Conservation (phyloP, 2,329 filamentous ascomycete species). For the Microdochium paspali region DNA sequence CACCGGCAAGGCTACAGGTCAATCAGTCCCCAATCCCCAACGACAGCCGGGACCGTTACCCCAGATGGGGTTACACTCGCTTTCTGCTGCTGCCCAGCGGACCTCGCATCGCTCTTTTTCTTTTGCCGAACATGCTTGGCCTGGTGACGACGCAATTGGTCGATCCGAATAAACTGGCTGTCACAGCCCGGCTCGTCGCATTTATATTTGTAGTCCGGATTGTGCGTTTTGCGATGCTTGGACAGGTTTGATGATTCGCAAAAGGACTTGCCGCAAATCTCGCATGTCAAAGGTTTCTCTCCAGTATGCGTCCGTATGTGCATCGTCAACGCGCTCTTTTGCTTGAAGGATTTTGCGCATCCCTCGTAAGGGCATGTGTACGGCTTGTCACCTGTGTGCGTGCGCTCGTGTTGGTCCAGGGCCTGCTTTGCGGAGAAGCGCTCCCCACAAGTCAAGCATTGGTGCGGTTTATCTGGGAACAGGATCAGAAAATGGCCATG, state of each 20-base stretch:
- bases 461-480: constrained; percentile 47
- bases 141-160: constrained; percentile 50
- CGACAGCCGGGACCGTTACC: background rate
- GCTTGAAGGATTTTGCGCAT: constrained; percentile 52
- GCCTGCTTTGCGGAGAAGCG: constrained; percentile 59
- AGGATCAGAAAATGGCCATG: constrained; percentile 9
- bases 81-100: background rate
- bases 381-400: constrained; percentile 57
- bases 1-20: background rate
- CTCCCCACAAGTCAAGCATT: constrained; percentile 44
- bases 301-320: constrained; percentile 58
- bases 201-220: constrained; percentile 37
- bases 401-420: constrained; percentile 56
- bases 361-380: constrained; percentile 42
- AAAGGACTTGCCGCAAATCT: constrained; percentile 49
- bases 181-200: constrained; percentile 39
- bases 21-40: background rate
- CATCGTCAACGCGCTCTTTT: constrained; percentile 61
- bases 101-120: constrained; percentile 9
- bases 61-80: background rate
- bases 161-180: constrained; percentile 48
- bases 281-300: constrained; percentile 51
- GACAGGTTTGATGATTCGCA: constrained; percentile 58
- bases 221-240: constrained; percentile 55
- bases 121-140: constrained; percentile 18